Evolutionary conservation across 2,329 filamentous ascomycete genomes (phyloP), one percentile per base, ranked within the genome.

Genomic region (Calonectria crousiana): DNA sequence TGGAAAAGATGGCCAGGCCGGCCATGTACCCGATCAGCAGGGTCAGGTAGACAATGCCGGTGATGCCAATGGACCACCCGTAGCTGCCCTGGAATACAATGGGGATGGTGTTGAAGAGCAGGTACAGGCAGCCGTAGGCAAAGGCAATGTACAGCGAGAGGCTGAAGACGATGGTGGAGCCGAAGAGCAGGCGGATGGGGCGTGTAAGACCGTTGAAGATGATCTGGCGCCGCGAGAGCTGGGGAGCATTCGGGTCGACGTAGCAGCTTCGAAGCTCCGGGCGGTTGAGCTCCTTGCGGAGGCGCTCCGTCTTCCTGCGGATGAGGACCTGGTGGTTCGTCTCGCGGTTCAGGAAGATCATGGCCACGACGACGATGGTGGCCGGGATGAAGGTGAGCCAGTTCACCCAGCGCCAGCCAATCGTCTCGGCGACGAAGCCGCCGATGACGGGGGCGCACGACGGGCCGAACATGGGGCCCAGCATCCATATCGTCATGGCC

Each of bases 391-490:
- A 83, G 30, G 89, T 85, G 60, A 91, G 85, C 88, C 88, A 90
- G 74, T 86, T 86, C 6, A 86, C 83, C 88, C 89, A 90, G 16
- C 88, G 84, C 89, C 89, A 90, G 13, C 88, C 88, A 18, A 88
- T 87, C 2, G 84, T 85, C 53, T 89, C 83, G 2, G 87, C 84
- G 6, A 90, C 82, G 74, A 88, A 90, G 11, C 87, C 89, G 2
- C 89, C 89, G 9, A 87, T 84, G 18, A 90, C 76, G 1, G 89
- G 89, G 0, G 87, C 89, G 9, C 87, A 74, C 0, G 86, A 86
- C 0, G 89, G 88, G 0, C 91, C 91, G 9, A 90, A 88, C 26
- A 93, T 89, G 2, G 93, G 91, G 0, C 92, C 90, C 82, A 89
- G 76, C 56, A 88, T 86, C 84, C 89, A 91, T 23, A 89, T 83